Evolutionary conservation across 371 early-diverging fungal genomes (phyloP), one percentile per base, ranked within the genome.

Genomic region (Mortierella sp.): DNA sequence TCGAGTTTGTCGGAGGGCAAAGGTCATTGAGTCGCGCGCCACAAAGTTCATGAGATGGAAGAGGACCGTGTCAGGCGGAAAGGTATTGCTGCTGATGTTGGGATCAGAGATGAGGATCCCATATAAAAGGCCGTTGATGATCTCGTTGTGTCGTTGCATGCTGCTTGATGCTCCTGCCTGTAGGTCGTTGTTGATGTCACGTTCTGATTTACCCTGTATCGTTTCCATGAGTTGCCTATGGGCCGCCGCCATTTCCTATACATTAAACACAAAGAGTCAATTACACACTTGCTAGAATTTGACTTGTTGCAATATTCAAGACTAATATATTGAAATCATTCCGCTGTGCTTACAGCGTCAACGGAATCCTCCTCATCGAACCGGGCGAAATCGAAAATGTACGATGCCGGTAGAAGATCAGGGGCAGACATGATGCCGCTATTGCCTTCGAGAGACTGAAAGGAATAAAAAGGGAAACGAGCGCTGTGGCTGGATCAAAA

Each of bases 61-160:
- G 49, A 81, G 79, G 83, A 87, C 72, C n/a, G 57, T 28, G 9
- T 48, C 53, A 19, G 51, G 26, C 2, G 23, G 32, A 39, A 49
- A 6, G 23, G 41, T 50, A 49, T 17, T 44, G 59, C 32, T 42
- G 26, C 39, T 50, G 42, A 26, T 30, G 56, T 26, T 51, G 44
- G 56, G 17, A 21, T 84, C 70, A 41, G 84, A 84, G 23, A 87
- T 88, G 17, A 90, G 62, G 2, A 87, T 81, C 5, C 87, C 89
- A 47, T 90, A 93, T 0, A 93, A 56, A 4, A 93, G 79, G 14
- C 91, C 93, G 42, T 84, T 83, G 41, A 89, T 84, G 24, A 87
- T 81, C 24, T 87, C 85, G 19, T 69, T 53, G 57, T 92, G 91
- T 54, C 81, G 78, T 26, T 52, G 80, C 82, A 84, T 88, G 56